A percentile compares a stretch with the other conserved stretches of the same genome.
These are phyloP conservation scores for Talaromyces borbonicus DNA, from an alignment of 495 filamentous ascomycete species.

Conservation along the genomic window DNA sequence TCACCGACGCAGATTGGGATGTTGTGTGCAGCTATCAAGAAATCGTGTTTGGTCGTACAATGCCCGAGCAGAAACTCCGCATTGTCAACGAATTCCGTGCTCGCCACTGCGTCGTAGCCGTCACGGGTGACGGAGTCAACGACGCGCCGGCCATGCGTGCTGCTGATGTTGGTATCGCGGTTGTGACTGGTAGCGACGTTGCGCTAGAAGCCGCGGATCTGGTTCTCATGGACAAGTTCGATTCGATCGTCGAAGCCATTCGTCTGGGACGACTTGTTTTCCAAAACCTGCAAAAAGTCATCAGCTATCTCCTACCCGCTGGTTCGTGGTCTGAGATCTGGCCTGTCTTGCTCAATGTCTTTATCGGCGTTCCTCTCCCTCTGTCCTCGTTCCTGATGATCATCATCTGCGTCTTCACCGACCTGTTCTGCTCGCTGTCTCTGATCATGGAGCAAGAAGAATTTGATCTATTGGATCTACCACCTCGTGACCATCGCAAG, in stretches of 20 bases:
- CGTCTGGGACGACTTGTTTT: conserved; percentile 46
- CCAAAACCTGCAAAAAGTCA: conserved; percentile 48
- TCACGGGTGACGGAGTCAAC: conserved; percentile 53
- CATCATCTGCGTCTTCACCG: conserved; percentile 56
- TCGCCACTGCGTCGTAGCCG: conserved; percentile 33
- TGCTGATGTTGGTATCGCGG: conserved; percentile 44
- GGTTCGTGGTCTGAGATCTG: conserved; percentile 61
- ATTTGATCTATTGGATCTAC: conserved; percentile 51
- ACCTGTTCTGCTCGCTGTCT: conserved; percentile 37
- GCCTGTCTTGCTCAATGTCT: conserved; percentile 58
- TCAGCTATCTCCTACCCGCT: conserved; percentile 48
- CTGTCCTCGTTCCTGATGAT: conserved; percentile 62
- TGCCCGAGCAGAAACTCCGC: conserved; percentile 66
- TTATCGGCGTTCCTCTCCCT: conserved; percentile 59
- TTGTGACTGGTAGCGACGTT: conserved; percentile 45
- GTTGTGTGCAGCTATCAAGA: conserved; percentile 48
- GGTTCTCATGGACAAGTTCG: conserved; percentile 58
- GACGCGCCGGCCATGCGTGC: conserved; percentile 48
- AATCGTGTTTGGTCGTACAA: conserved; percentile 64
- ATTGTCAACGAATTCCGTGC: conserved; percentile 59
- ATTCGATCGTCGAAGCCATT: conserved; percentile 57
- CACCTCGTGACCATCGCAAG: conserved; percentile 48
- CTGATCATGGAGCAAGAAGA: conserved; percentile 36
- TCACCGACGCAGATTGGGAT: conserved; percentile 50
- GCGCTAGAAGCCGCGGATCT: conserved; percentile 64